These are phyloP conservation scores for Rosa rugosa DNA, from an alignment of 306 rosid species.

Conservation along the genomic window DNA sequence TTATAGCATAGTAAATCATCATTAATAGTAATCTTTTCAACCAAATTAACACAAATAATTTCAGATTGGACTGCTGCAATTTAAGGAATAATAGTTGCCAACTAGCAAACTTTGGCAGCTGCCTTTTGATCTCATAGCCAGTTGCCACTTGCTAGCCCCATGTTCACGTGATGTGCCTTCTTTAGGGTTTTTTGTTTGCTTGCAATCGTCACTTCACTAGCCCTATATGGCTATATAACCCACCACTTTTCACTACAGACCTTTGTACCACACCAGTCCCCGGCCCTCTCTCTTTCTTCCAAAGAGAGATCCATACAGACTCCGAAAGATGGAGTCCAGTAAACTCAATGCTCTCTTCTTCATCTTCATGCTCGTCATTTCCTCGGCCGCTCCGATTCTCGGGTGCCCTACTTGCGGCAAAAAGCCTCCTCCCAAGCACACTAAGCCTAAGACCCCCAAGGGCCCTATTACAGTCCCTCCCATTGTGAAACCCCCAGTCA, in stretches of 20 bases:
- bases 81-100: slow-evolving; percentile 33
- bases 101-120: slow-evolving; percentile 61
- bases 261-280: background rate
- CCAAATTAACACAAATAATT: background rate
- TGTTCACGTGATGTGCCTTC: slow-evolving; percentile 74
- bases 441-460: slow-evolving; percentile 32
- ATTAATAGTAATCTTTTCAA: background rate
- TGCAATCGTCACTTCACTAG: slow-evolving; percentile 27
- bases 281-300: slow-evolving; percentile 9
- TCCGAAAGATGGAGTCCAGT: slow-evolving; percentile 56
- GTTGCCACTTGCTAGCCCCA: slow-evolving; percentile 42
- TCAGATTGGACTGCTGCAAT: background rate
- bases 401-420: slow-evolving; percentile 63
- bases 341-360: slow-evolving; percentile 57
- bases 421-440: slow-evolving; percentile 45
- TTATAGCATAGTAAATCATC: background rate
- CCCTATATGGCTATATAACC: slow-evolving; percentile 33
- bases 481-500: slow-evolving; percentile 12
- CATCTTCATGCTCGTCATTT: slow-evolving; percentile 73
- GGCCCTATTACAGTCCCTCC: slow-evolving; percentile 24
- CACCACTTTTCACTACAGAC: slow-evolving; percentile 4
- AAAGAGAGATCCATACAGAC: slow-evolving; percentile 19
- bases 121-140: slow-evolving; percentile 30
- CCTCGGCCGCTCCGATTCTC: slow-evolving; percentile 68
- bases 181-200: slow-evolving; percentile 45